Evolutionary conservation across 108 stramenopile genomes (phyloP).

Genomic region (Nitzschia putrida): DNA sequence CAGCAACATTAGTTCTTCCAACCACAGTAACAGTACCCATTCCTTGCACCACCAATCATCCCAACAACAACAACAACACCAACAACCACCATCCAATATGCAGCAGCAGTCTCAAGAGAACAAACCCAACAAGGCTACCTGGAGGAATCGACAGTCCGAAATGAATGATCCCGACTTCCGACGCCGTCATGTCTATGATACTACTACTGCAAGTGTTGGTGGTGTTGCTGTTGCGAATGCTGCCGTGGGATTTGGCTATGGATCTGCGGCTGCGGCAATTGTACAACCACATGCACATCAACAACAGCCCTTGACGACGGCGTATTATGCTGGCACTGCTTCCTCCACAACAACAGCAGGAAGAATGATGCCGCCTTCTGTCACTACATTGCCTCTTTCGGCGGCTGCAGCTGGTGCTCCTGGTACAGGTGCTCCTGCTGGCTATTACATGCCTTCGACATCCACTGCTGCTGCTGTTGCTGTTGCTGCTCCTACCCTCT

Average conservation of each 20-base stretch:
- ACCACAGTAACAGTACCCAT: neutral
- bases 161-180: constrained; percentile 86
- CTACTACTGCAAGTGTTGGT: neutral
- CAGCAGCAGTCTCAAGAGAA: constrained; percentile 2
- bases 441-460: neutral
- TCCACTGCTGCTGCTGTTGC: neutral
- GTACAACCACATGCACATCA: too few relatives aligned
- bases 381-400: too few relatives aligned
- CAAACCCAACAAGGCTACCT: constrained; percentile 65
- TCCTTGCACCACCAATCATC: neutral
- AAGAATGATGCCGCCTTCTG: neutral
- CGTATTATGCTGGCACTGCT: too few relatives aligned
- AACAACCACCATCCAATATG: neutral
- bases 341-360: too few relatives aligned
- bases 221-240: neutral
- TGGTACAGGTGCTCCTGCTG: too few relatives aligned
- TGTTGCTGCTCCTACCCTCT: neutral
- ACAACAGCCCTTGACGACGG: too few relatives aligned
- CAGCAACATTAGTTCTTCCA: neutral
- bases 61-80: constrained; percentile 5
- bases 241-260: neutral
- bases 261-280: neutral
- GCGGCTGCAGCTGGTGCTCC: too few relatives aligned
- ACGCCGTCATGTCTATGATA: constrained; percentile 31
- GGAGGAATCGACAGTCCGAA: constrained; percentile 80